Conservation (phyloP, 2,329 filamentous ascomycete genomes). For the Dothidotthia symphoricarpi region DNA sequence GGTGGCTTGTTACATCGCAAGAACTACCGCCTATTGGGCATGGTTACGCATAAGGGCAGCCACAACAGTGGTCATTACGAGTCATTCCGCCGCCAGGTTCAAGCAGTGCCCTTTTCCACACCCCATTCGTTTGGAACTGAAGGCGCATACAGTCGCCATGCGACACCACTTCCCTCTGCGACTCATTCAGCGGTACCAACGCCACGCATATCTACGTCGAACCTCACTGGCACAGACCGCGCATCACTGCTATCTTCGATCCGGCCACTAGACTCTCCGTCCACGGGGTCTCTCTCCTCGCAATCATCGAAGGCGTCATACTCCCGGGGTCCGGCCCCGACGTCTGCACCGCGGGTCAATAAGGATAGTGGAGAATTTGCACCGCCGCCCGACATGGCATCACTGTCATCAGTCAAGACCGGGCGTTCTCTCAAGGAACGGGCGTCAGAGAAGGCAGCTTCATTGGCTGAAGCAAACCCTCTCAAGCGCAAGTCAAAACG, state of each 20-base stretch:
- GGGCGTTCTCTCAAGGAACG: constrained; percentile 36
- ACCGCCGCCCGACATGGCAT: constrained; percentile 17
- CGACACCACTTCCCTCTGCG: constrained; percentile 49
- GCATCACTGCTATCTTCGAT: constrained; percentile 27
- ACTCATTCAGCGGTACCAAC: constrained; percentile 45
- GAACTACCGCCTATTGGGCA: constrained; percentile 78
- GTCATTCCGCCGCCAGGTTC: constrained; percentile 83
- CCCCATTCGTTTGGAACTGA: constrained; percentile 74
- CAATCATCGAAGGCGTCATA: constrained; percentile 28
- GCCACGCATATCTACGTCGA: constrained; percentile 43
- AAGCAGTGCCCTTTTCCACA: constrained; percentile 77
- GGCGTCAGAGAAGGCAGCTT: constrained; percentile 28
- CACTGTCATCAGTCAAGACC: constrained; percentile 26
- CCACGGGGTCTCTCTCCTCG: constrained; percentile 35
- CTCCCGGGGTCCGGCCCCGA: constrained; percentile 27
- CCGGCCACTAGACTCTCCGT: constrained; percentile 31
- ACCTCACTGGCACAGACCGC: constrained; percentile 29
- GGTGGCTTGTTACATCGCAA: constrained; percentile 75
- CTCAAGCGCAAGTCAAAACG: constrained; percentile 58
- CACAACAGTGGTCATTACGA: constrained; percentile 98
- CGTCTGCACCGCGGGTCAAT: constrained; percentile 34
- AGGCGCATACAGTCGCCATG: constrained; percentile 66
- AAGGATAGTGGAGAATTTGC: constrained; percentile 15
- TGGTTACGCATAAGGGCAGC: constrained; percentile 92
- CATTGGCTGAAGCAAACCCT: constrained; percentile 47